phyloP scores from a whole-genome alignment of 2,329 filamentous ascomycete genomes.

The Pseudogymnoascus sp. region DNA sequence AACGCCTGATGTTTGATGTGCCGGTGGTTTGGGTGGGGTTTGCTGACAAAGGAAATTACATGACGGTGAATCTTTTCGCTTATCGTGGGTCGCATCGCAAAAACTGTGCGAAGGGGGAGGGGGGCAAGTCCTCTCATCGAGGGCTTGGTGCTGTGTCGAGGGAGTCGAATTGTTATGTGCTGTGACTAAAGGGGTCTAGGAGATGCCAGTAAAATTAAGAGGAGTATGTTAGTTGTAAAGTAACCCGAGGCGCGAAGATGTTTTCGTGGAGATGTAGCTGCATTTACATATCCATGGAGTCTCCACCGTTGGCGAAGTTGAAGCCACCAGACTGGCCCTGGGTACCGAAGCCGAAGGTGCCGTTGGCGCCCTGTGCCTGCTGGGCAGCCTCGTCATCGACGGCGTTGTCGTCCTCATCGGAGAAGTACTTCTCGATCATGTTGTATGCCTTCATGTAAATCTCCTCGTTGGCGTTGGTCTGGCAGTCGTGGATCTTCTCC shows the following conservation, averaged over 20 bases:
- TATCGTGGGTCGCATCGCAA: conserved; percentile 28
- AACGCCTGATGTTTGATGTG: conserved; percentile 24
- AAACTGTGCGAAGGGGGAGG: conserved; percentile 14
- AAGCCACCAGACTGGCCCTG: conserved; percentile 67
- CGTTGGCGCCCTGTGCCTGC: conserved; percentile 54
- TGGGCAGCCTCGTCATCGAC: conserved; percentile 69
- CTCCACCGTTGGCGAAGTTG: conserved; percentile 75
- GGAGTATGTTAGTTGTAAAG: conserved; percentile 13
- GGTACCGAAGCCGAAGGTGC: conserved; percentile 72
- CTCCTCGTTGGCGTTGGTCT: conserved; percentile 99
- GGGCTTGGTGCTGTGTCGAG: conserved; percentile 13
- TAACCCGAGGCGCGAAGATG: conserved; percentile 3
- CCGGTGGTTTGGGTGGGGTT: conserved; percentile 17
- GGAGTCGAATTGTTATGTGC: conserved; percentile 7
- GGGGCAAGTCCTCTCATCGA: conserved; percentile 18
- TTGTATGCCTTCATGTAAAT: conserved; percentile 99
- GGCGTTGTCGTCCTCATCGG: conserved; percentile 81
- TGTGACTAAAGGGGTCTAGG: conserved; percentile 18
- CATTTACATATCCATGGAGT: conserved; percentile 66
- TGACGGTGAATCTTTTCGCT: conserved; percentile 32
- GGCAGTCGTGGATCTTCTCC: conserved; percentile 99
- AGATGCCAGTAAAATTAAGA: conserved; percentile 15
- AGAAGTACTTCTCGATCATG: conserved; percentile 99
- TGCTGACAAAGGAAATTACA: conserved; percentile 26
- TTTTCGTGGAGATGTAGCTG: background rate